Conservation (phyloP, 139 green algal species). For the Picochlorum costavermella region DNA sequence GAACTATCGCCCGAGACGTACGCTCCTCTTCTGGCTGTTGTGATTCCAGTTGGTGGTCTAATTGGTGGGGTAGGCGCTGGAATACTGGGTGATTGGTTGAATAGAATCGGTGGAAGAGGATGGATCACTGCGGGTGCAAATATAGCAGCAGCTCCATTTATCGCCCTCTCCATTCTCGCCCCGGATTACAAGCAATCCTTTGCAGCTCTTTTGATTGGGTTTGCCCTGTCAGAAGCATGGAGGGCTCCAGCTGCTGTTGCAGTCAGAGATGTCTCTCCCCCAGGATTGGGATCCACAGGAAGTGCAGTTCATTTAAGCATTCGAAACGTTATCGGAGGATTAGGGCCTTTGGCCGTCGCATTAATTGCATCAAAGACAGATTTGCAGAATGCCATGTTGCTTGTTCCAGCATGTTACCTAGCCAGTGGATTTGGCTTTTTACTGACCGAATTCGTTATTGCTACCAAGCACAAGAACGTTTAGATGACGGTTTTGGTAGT, state of each 20-base stretch:
- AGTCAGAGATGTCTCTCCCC: conserved; percentile 52
- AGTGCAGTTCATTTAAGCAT: conserved; percentile 72
- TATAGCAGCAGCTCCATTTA: conserved; percentile 53
- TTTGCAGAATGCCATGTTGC: conserved; percentile 68
- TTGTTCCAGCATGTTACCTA: conserved; percentile 63
- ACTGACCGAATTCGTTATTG: conserved; percentile 34
- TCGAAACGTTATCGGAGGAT: conserved; percentile 68
- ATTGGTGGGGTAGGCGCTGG: conserved; percentile 71
- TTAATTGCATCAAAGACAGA: conserved; percentile 41
- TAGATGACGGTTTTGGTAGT: background rate
- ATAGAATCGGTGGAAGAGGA: conserved; percentile 33
- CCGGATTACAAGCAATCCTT: conserved; percentile 56
- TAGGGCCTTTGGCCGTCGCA: conserved; percentile 62
- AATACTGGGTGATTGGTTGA: conserved; percentile 65
- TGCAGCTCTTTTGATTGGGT: conserved; percentile 63
- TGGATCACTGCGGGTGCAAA: conserved; percentile 59
- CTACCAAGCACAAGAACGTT: background rate
- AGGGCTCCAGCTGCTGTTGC: conserved; percentile 73
- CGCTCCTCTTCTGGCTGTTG: conserved; percentile 68
- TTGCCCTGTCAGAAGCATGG: conserved; percentile 75
- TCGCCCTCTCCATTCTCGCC: conserved; percentile 57
- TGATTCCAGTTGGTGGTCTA: conserved; percentile 78
- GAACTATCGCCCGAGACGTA: conserved; percentile 56
- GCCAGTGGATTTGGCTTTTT: conserved; percentile 51
- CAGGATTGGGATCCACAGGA: conserved; percentile 53